Base-by-base conservation (phyloP, 345 rosid genomes). In the Combretum micranthum region DNA sequence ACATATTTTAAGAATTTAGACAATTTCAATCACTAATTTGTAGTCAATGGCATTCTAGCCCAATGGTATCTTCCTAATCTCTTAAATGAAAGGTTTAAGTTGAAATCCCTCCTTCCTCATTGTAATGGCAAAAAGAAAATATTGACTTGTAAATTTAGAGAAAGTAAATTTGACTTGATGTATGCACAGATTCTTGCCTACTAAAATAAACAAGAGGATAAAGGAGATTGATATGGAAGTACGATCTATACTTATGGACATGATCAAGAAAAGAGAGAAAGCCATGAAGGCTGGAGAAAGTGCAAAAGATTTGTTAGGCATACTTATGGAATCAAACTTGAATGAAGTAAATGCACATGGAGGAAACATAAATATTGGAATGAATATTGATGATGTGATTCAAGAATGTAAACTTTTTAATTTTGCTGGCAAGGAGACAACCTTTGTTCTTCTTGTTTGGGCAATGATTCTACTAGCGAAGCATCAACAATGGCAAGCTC, bases 321-420 rank as follows among this genome's bases (percentile, higher is more conserved):
- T 73, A 19, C 74, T 83, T 37, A 52, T 80, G 52, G 84, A 77
- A 53, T 78, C 89, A 25, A 80, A 78, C 54, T 13, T 18, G 15
- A 58, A 51, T 13, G 75, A 71, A 50, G 59, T 55, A 1, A 16
- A 68, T 55, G 77, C 64, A 52, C 45, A 73, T n/a, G 69, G 67
- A 18, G 51, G 58, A 17, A 54, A 56, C 39, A 62, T 51, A 44
- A 57, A 56, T 6, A 42, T 12, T 46, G 64, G 75, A 54, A 59
- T 72, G 64, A 74, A 59, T 39, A 62, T 53, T 4, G 64, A 77
- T 3, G 94, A 86, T 11, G 73, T 88, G 22, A 64, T 83, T 13
- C 80, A 85, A 42, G 88, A 88, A 49, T 86, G 88, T 59, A 86
- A 75, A 59, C 20, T 80, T 50, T 88, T 86, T 64, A 83, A 80